Evolutionary conservation across 495 filamentous ascomycete genomes (phyloP).

Genomic region (Geoglossum glabrum): DNA sequence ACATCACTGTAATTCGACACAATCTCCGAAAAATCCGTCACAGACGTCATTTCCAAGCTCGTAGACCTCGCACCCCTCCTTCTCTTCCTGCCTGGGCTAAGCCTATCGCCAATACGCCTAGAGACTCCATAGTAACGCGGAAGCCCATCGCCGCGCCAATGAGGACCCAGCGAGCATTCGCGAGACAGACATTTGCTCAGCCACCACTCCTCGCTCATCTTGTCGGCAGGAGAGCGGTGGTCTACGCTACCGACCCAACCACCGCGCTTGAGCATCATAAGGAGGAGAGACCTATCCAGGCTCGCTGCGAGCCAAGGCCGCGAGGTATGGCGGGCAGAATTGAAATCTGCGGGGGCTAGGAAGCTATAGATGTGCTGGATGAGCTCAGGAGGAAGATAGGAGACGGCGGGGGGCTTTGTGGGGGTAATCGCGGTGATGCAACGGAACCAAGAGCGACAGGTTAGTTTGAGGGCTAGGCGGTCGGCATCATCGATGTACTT

Average conservation of each 20-base stretch:
- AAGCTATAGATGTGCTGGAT: constrained; percentile 35
- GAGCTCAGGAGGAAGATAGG: constrained; percentile 36
- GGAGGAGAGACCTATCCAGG: constrained; percentile 31
- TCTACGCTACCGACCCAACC: constrained; percentile 26
- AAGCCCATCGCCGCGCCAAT: constrained; percentile 26
- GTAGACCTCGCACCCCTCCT: not conserved
- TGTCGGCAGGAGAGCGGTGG: constrained; percentile 15
- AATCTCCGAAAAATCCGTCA: constrained; percentile 14
- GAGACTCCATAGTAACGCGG: not conserved
- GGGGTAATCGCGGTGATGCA: not conserved
- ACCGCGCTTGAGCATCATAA: constrained; percentile 31
- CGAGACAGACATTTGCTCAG: constrained; percentile 40
- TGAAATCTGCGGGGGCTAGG: constrained; percentile 39
- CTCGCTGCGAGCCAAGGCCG: constrained; percentile 44
- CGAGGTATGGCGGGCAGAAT: constrained; percentile 45
- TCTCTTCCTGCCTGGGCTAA: not conserved
- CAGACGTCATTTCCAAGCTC: constrained; percentile 6
- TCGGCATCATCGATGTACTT: not conserved
- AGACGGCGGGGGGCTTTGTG: constrained; percentile 10
- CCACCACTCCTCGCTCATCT: constrained; percentile 27
- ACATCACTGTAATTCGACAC: not conserved
- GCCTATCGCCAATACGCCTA: no score
- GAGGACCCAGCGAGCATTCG: constrained; percentile 36
- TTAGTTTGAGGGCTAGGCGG: constrained; percentile 12
- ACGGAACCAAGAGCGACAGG: constrained; percentile 16